These are phyloP conservation scores for Peniophora sp. DNA, from an alignment of 1,284 basidiomycete species.

Conservation along the genomic window DNA sequence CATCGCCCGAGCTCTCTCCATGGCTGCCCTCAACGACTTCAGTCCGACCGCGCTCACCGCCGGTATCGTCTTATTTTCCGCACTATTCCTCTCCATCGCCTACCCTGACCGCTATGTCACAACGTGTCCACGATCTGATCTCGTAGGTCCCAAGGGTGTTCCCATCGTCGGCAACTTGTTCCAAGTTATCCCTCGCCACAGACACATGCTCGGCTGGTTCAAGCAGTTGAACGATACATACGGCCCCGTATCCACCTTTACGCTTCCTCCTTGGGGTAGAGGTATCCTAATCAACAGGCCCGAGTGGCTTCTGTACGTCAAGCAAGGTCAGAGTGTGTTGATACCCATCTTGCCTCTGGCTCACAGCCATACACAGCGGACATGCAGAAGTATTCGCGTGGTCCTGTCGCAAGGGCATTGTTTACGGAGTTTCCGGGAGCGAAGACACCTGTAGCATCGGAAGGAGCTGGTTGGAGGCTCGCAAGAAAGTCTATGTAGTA, in stretches of 20 bases:
- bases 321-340: slow-evolving; percentile 9
- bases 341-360: not conserved
- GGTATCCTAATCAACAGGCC: slow-evolving; percentile 16
- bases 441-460: slow-evolving; percentile 10
- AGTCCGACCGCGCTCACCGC: too few species aligned
- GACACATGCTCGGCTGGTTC: slow-evolving; percentile 10
- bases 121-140: slow-evolving; percentile 7
- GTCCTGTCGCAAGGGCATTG: slow-evolving; percentile 7
- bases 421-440: slow-evolving; percentile 16
- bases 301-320: slow-evolving; percentile 18
- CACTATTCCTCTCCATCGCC: not conserved
- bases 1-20: too few species aligned
- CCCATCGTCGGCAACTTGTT: slow-evolving; percentile 17
- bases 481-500: slow-evolving; percentile 12
- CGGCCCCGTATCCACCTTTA: slow-evolving; percentile 17
- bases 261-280: slow-evolving; percentile 15
- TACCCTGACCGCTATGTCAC: slow-evolving; percentile 13
- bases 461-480: slow-evolving; percentile 14
- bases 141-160: slow-evolving; percentile 16
- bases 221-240: slow-evolving; percentile 9
- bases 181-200: slow-evolving; percentile 11
- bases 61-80: too few species aligned
- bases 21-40: too few species aligned
- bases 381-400: slow-evolving; percentile 11
- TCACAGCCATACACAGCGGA: slow-evolving; percentile 8